Evolutionary conservation across 2,329 filamentous ascomycete genomes (phyloP).

Genomic region (Didymella keratinophila): DNA sequence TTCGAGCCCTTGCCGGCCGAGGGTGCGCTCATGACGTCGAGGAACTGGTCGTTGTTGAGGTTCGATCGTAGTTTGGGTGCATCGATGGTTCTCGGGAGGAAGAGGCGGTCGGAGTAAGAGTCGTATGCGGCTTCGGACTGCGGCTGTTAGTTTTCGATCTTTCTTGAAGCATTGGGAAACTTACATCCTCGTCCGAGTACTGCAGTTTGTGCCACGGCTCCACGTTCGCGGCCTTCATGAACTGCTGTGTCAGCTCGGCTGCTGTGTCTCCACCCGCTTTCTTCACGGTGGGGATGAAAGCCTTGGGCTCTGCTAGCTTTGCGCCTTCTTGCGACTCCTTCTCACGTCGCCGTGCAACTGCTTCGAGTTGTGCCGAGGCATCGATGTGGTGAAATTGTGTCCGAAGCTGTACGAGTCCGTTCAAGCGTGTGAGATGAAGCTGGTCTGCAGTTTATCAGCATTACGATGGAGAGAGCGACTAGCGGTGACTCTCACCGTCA

Average conservation of each 20-base stretch:
- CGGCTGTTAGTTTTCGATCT: constrained; percentile 5
- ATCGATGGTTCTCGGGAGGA: constrained; percentile 57
- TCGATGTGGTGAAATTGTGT: constrained; percentile 94
- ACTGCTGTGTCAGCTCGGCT: constrained; percentile 74
- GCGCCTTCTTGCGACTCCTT: constrained; percentile 57
- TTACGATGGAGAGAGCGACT: background rate
- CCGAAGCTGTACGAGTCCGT: constrained; percentile 84
- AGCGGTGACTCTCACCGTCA: constrained; percentile 64
- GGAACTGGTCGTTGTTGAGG: constrained; percentile 66
- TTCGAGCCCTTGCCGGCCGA: constrained; percentile 50
- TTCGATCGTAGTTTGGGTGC: constrained; percentile 61
- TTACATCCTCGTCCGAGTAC: constrained; percentile 81
- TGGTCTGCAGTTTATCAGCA: constrained; percentile 65
- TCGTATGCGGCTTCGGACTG: constrained; percentile 74
- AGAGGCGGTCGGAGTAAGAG: constrained; percentile 76
- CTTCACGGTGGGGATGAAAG: constrained; percentile 89
- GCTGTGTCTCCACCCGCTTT: constrained; percentile 72
- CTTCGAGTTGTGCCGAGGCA: constrained; percentile 77
- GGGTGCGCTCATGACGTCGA: constrained; percentile 69
- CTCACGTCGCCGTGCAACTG: constrained; percentile 54
- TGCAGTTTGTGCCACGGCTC: constrained; percentile 82
- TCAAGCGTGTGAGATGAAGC: constrained; percentile 84
- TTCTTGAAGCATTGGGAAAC: background rate
- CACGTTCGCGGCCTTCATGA: constrained; percentile 78
- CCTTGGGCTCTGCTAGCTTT: constrained; percentile 67